Base-by-base conservation (phyloP, 495 filamentous ascomycete genomes). In the Aspergillus incahuasiensis region DNA sequence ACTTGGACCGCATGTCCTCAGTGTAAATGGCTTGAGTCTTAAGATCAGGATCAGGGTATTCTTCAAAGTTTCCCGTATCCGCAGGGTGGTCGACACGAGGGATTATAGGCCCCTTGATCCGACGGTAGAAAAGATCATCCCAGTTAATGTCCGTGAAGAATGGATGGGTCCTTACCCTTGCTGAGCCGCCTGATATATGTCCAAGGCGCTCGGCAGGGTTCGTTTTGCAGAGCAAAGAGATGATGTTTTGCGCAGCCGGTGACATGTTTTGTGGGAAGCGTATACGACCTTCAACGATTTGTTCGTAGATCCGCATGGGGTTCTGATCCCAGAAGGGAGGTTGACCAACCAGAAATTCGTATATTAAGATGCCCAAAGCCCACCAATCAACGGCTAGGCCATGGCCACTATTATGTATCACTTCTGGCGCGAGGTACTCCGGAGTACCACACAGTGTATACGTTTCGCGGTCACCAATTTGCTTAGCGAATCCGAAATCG, bases 371-470 rank as follows among this genome's bases (percentile, higher is more conserved):
- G 6, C 94, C 94, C 58, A 97, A 77, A 6, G 94, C 95, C 94
- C 94, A 98, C 94, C 94, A 98, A 71, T 98, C 94, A n/a, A 98
- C 94, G 0, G 94, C 92, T 34, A 89, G 90, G 25, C 89, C 91
- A 66, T 98, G 94, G 13, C 91, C 92, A 65, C 91, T 92, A 68
- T 91, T 95, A 59, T 92, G 87, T 54, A 98, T 97, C 18, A 97
- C 92, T 74, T 98, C 94, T 1, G 94, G 94, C 2, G 94, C 92
- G 18, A 98, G 80, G 68, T 98, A 98, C 65, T 98, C 94, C 22
- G 92, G 94, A 0, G 94, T 98, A 20, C 94, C 94, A 64, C 94
- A 97, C 3, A 97, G 81, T 6, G 94, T 98, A 68, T 97, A 97
- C 4, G 92, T 98, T 74, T 96, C 91, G 32, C 68, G 74, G 45